Conservation (phyloP, 2,329 filamentous ascomycete genomes). For the Hypoxylon sp. region DNA sequence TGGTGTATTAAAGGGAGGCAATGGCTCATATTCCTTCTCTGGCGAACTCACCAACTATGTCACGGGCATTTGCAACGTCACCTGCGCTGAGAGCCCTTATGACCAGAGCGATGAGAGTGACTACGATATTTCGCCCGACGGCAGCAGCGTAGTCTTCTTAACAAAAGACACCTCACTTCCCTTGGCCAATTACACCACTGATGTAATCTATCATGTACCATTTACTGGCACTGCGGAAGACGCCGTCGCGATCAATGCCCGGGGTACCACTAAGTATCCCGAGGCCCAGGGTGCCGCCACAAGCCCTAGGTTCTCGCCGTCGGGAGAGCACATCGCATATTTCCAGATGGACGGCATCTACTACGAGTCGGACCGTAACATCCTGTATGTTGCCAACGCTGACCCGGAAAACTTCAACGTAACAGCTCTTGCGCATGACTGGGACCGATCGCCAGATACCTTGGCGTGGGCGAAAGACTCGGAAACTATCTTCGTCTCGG, state of each 20-base stretch:
- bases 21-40: conserved; percentile 51
- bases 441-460: conserved; percentile 53
- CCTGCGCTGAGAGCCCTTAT: conserved; percentile 62
- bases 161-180: conserved; percentile 70
- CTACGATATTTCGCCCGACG: conserved; percentile 69
- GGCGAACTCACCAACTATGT: conserved; percentile 56
- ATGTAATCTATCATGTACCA: conserved; percentile 56
- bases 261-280: conserved; percentile 51
- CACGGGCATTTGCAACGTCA: conserved; percentile 55
- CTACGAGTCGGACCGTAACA: conserved; percentile 67
- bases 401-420: conserved; percentile 65
- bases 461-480: conserved; percentile 52
- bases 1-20: conserved; percentile 61
- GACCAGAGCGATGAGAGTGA: conserved; percentile 69
- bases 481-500: conserved; percentile 52
- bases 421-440: conserved; percentile 52
- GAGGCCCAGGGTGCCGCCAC: conserved; percentile 56
- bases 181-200: conserved; percentile 67
- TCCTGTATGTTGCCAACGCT: conserved; percentile 57
- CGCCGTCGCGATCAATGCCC: conserved; percentile 55
- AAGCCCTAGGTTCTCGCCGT: conserved; percentile 67
- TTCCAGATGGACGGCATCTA: conserved; percentile 72
- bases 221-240: conserved; percentile 53
- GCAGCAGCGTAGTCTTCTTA: conserved; percentile 65
- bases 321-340: conserved; percentile 71